A percentile compares a stretch with the other conserved stretches of the same genome.
Conservation (phyloP, 2,329 filamentous ascomycete genomes). For the Epichloe sibirici region DNA sequence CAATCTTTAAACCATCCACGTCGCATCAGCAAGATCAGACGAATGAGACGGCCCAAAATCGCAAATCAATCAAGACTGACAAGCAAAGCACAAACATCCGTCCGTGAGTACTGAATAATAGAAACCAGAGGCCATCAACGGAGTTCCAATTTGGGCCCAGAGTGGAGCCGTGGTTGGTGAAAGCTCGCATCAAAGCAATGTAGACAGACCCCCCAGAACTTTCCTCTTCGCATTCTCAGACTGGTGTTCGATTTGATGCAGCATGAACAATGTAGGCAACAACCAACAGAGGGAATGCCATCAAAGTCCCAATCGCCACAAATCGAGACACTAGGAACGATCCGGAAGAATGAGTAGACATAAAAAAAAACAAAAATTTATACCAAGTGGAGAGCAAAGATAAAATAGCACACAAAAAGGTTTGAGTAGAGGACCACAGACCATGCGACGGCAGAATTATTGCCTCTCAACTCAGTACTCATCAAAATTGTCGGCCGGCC, state of each 20-base stretch:
- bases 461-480: constrained; percentile 30
- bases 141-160: constrained; percentile 1
- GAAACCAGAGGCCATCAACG: background rate
- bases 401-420: constrained; percentile 9
- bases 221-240: background rate
- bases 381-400: constrained; percentile 8
- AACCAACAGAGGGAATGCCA: background rate
- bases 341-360: background rate
- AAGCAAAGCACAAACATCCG: background rate
- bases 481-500: constrained; percentile 32
- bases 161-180: background rate
- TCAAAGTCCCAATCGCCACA: background rate
- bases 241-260: background rate
- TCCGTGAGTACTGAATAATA: background rate
- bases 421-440: constrained; percentile 18
- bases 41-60: background rate
- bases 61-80: background rate
- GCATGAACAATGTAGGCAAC: background rate
- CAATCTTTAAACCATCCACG: background rate
- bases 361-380: constrained; percentile 6
- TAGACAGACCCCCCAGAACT: background rate
- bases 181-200: background rate
- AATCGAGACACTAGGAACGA: background rate
- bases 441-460: constrained; percentile 15
- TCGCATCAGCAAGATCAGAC: background rate